Evolutionary conservation across 352 stramenopile genomes (phyloP), one percentile per base, ranked within the genome.

Genomic region (Globisporangium nagaii): DNA sequence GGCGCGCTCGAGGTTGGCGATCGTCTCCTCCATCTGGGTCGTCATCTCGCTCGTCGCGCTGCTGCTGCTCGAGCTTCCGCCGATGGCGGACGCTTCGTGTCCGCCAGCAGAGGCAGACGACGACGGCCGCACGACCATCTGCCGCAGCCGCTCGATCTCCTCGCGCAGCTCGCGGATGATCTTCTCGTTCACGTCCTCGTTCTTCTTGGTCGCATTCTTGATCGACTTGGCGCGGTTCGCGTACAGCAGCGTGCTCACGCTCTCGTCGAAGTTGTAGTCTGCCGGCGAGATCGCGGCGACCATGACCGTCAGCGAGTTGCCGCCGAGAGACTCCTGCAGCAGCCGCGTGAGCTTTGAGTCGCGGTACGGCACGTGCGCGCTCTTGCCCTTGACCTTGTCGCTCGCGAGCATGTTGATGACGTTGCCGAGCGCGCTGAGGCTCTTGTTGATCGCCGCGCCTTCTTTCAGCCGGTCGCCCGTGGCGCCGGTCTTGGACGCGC

Each of bases 281-380:
- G 91, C 90, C 0, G 94, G 89, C 6, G 79, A 95, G 35, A 98
- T 89, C 20, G 90, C 93, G 20, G 93, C 93, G 24, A 98, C 74
- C 88, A 98, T 97, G n/a, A 98, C 80, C 6, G 94, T 98, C 10
- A 86, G 63, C 8, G 89, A 87, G 55, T 98, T 98, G 1, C 93
- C 93, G 37, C 90, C 90, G 2, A 98, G 76, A 2, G 81, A 91
- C 43, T 97, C 86, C 57, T 96, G 85, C 20, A 98, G 54, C 32
- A 98, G 50, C 11, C 86, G 70, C 22, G 90, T 98, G 24, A 98
- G 74, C 56, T 96, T 96, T 2, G 86, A 96, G 53, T 98, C 83
- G 40, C 91, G 76, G 51, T 97, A 98, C 13, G 91, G 91, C 11
- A 98, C 83, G 61, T 97, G 87, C 15, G 62, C 64, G 31, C 53